Evolutionary conservation across 768 basidiomycete genomes (phyloP), one percentile per base, ranked within the genome.

Genomic region (Krasilnikovozyma curviuscula): DNA sequence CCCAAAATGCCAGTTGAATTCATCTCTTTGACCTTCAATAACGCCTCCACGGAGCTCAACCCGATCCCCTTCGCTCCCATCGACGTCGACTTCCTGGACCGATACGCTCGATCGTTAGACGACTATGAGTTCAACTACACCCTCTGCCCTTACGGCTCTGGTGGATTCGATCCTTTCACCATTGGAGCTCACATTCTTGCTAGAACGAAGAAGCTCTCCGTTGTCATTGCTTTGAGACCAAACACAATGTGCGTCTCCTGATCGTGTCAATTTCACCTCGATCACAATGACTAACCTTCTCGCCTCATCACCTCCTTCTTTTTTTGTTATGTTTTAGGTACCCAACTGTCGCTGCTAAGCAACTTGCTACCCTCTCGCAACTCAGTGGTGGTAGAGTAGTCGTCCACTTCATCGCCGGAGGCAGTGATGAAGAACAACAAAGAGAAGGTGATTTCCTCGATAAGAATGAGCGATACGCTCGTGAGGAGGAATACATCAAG

Each of bases 401-500:
- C 18, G 57, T 59, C 6, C 56, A 59, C 45, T 57, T 57, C 33
- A 56, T 59, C 32, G 56, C 57, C 7, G 57, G 57, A 29, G 56
- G 57, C 3, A 41, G 48, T 18, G 54, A 57, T 32, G 37, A 44
- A 7, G 57, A 59, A 38, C 57, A 59, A 42, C 52, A 51, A 7
- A 45, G 56, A 14, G 57, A 56, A 46, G 56, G 57, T 13, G 56
- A 56, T 34, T 56, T 54, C 46, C 40, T 59, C 12, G 50, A 41
- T 28, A 56, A 59, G 27, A 43, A 56, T 19, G 56, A 57, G 43
- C 40, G 57, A 28, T 59, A 59, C 41, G 56, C 54, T 19, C 33
- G 57, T n/a, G 35, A 53, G 37, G 57, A 56, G 30, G 57, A 58
- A 33, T 58, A 56, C 40, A 58, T 58, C 54, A 55, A 56, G 41